Conservation (phyloP, 2,329 filamentous ascomycete genomes). For the Beauveria scarabaeidicola region DNA sequence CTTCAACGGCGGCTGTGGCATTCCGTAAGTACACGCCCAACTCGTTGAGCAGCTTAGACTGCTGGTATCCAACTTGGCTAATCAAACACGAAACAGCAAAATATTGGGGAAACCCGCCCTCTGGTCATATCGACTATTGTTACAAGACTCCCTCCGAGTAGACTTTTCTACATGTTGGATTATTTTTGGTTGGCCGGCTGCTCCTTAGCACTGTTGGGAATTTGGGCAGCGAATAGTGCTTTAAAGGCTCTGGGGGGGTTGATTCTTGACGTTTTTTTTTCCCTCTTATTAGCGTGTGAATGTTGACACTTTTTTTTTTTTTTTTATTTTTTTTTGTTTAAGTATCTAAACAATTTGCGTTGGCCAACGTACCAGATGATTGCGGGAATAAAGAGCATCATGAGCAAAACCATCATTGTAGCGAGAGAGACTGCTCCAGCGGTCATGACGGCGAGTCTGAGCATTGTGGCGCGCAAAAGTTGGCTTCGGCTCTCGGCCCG, state of each 20-base stretch:
- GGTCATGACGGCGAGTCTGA: conserved; percentile 2
- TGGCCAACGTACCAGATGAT: neutral
- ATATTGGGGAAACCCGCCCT: conserved; percentile 5
- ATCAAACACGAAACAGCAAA: neutral
- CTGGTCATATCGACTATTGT: conserved; percentile 9
- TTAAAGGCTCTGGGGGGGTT: neutral
- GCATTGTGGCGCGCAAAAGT: neutral
- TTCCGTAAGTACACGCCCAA: neutral
- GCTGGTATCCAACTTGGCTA: neutral
- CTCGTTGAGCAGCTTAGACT: neutral
- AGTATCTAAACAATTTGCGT: too few species aligned
- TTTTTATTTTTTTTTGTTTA: too few species aligned
- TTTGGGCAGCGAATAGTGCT: neutral
- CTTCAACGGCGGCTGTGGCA: neutral
- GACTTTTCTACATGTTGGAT: too few species aligned
- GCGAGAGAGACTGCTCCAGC: neutral
- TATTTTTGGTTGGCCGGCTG: too few species aligned
- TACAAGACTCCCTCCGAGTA: neutral
- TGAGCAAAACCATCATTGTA: conserved; percentile 1
- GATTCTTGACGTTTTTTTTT: neutral
- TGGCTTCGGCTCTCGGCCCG: neutral
- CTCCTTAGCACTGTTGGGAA: neutral
- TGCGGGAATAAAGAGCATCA: neutral
- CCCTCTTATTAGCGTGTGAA: neutral
- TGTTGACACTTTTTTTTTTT: too few species aligned